Percentiles rank a stretch among this genome's conserved stretches.
Conservation (phyloP, 768 basidiomycete genomes). For the Hypholoma fasciculare region DNA sequence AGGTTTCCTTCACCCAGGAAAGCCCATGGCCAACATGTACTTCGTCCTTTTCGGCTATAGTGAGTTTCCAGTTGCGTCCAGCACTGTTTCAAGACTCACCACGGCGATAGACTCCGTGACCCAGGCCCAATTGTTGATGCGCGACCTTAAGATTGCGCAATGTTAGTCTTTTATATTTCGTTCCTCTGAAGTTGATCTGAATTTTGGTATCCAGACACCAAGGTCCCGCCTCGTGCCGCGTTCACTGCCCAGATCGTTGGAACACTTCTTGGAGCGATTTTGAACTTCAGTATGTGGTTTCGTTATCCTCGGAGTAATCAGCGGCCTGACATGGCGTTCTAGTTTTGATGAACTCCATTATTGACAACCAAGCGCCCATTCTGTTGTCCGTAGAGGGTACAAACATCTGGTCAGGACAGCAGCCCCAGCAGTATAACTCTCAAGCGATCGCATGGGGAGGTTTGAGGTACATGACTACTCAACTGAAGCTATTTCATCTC, state of each 20-base stretch:
- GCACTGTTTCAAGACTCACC: background rate
- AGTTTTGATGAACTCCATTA: conserved; percentile 61
- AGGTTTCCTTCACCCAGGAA: conserved; percentile 58
- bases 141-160: conserved; percentile 51
- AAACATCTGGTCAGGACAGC: conserved; percentile 50
- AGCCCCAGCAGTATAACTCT: conserved; percentile 50
- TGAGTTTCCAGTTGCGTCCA: conserved; percentile 17
- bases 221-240: conserved; percentile 48
- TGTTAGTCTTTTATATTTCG: conserved; percentile 19
- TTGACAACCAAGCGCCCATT: conserved; percentile 48
- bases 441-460: conserved; percentile 56
- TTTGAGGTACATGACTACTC: conserved; percentile 27
- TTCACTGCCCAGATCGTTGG: conserved; percentile 52
- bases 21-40: conserved; percentile 72
- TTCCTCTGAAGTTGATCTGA: background rate
- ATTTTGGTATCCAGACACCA: conserved; percentile 32
- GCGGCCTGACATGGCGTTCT: conserved; percentile 3
- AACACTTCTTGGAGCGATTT: conserved; percentile 45
- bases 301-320: background rate
- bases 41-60: conserved; percentile 51
- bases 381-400: conserved; percentile 57
- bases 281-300: conserved; percentile 40
- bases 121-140: conserved; percentile 42
- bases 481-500: background rate
- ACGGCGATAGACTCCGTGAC: conserved; percentile 37